Evolutionary conservation across 2,329 filamentous ascomycete genomes (phyloP), one percentile per base, ranked within the genome.

Genomic region (Fusarium multiceps): DNA sequence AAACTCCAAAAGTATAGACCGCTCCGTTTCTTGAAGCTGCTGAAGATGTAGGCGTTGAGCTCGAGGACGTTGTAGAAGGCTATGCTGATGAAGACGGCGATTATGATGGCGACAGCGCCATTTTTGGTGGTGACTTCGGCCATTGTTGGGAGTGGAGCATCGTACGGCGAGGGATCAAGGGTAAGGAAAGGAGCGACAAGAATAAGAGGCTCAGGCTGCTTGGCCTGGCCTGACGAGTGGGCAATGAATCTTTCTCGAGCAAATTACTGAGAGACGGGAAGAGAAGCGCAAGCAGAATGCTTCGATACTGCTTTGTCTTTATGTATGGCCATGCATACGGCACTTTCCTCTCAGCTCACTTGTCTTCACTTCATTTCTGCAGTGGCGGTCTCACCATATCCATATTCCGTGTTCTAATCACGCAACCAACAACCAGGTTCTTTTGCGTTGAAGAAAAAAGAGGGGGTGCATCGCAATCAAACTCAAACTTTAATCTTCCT

Each of bases 1-100:
- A 81, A 73, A 57, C 78, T 80, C 78, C 79, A 81, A 20, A 81
- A 82, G 58, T 81, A 82, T 6, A 80, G 72, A 1, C 80, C 78
- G 7, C 32, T 32, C 7, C 73, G 73, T 16, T 65, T 72, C 48
- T 78, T 77, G 68, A 81, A 81, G 48, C 73, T 77, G 25, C 63
- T 47, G 21, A 78, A 68, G 27, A 80, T 78, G 58, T 74, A 71
- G 63, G 76, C 59, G 27, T 65, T 75, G 18, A 81, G 78, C 59
- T 81, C 79, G 48, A 79, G 18, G 18, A 76, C 75, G 57, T 80
- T 80, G 66, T 77, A 79, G 20, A 70, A 66, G 4, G 77, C 69
- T 18, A 79, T 70, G 58, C 66, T 62, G 40, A 75, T 71, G 42
- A 75, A 75, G 45, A 74, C 63, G 47, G 55, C 51, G 48, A 75